Conservation (phyloP, 345 rosid genomes). For the Brassica incana region DNA sequence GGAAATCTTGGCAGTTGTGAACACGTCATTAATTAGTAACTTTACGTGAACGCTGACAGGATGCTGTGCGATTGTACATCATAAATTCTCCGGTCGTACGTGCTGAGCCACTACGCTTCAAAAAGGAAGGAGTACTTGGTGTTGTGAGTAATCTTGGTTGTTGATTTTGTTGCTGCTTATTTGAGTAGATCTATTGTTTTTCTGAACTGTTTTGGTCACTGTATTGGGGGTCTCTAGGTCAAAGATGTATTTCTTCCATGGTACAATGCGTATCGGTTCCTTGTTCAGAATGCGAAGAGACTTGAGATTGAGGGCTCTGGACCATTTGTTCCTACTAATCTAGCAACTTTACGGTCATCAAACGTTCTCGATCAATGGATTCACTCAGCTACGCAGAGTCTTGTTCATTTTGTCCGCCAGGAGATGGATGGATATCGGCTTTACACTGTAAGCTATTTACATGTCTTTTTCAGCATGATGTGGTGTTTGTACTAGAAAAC, state of each 20-base stretch:
- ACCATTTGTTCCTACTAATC: slow-evolving; percentile 67
- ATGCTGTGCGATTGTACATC: slow-evolving; percentile 88
- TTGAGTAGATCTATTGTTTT: slow-evolving; percentile 23
- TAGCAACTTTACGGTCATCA: slow-evolving; percentile 64
- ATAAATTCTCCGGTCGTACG: slow-evolving; percentile 99
- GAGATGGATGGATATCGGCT: slow-evolving; percentile 97
- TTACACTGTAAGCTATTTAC: slow-evolving; percentile 66
- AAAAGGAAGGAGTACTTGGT: slow-evolving; percentile 85
- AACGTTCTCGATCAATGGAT: slow-evolving; percentile 99
- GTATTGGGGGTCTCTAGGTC: slow-evolving; percentile 54
- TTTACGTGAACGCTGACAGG: slow-evolving; percentile 48
- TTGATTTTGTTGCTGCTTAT: slow-evolving; percentile 1
- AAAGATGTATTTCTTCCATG: slow-evolving; percentile 99
- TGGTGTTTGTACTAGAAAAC: slow-evolving; percentile 1
- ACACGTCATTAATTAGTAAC: slow-evolving; percentile 13
- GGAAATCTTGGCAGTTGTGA: background rate
- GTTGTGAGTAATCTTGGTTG: slow-evolving; percentile 67
- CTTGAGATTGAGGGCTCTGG: slow-evolving; percentile 84
- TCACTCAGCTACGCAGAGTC: slow-evolving; percentile 96
- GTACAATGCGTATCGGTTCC: slow-evolving; percentile 98
- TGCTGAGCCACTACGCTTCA: slow-evolving; percentile 92
- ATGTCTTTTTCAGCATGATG: slow-evolving; percentile 8
- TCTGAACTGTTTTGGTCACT: slow-evolving; percentile 21
- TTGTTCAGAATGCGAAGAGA: slow-evolving; percentile 97
- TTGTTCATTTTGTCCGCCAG: slow-evolving; percentile 81